These are phyloP conservation scores for Cystobasidium onofrii DNA, from an alignment of 768 basidiomycete species.

Conservation along the genomic window DNA sequence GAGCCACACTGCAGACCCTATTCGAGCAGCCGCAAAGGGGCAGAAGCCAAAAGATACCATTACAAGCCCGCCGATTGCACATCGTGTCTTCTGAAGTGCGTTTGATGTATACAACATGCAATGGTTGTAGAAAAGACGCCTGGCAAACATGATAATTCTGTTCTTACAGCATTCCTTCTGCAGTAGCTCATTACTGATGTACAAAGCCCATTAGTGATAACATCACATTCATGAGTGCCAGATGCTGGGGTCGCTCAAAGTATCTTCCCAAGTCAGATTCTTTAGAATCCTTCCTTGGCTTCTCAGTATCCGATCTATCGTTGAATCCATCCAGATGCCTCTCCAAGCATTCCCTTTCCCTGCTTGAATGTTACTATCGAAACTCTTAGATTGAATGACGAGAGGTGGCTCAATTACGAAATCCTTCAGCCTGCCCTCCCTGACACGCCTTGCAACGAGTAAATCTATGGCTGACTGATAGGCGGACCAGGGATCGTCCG, in stretches of 20 bases:
- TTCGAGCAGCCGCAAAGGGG: too few species aligned
- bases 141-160: too few species aligned
- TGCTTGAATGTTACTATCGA: constrained; percentile 36
- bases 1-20: too few species aligned
- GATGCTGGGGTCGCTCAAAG: background rate
- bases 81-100: too few species aligned
- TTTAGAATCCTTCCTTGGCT: constrained; percentile 30
- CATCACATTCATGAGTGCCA: background rate
- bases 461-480: constrained; percentile 42
- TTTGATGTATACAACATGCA: too few species aligned
- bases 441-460: background rate
- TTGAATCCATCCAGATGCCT: constrained; percentile 37
- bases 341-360: constrained; percentile 39
- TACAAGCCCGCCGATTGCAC: too few species aligned
- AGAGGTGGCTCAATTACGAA: constrained; percentile 41
- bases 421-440: constrained; percentile 26
- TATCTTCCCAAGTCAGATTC: constrained; percentile 13
- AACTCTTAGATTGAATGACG: constrained; percentile 42
- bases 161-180: too few species aligned
- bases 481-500: constrained; percentile 39
- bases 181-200: too few species aligned
- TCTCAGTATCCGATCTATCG: constrained; percentile 36
- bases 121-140: too few species aligned
- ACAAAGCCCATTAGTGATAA: too few species aligned
- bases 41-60: too few species aligned